Base-by-base conservation (phyloP, 129 eudicot species). In the Sambucus nigra region DNA sequence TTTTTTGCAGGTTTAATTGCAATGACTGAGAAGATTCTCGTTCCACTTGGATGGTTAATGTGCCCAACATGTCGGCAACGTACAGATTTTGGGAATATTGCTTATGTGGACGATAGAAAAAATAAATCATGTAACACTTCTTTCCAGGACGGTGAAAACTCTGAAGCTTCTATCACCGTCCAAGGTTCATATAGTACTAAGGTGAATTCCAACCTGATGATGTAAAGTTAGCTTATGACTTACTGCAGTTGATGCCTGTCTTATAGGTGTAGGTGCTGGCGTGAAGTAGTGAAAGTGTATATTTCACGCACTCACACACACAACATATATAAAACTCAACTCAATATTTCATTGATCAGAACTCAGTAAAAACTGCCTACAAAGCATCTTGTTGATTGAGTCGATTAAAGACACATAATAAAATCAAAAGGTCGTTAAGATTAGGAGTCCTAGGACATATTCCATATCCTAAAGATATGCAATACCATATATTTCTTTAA, bases 111-210 rank as follows among this genome's bases (percentile, higher is more conserved):
- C 72, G 99, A 91, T 65, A 59, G 59, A 11, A 74, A 42, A 33
- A 47, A 38, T 72, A 57, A 38, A 16, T 60, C 72, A 25, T 27
- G 57, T 23, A 60, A 62, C 24, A 40, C 47, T 60, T 70, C 76
- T 38, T 51, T 29, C 27, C 56, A 39, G 46, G 52, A 48, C 33
- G 51, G 52, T 51, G 75, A 54, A 48, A 70, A 62, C 48, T 60
- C 83, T 40, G 94, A 91, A 61, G 77, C 70, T 69, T 79, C 78
- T 23, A 57, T 77, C n/a, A 61, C 65, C 48, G 91, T 86, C 73
- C 77, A 75, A 24, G 99, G 99, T 45, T 91, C 99, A 61, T 91
- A 91, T 71, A 81, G 99, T 63, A 91, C 99, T 31, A 91, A 91
- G 99, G 95, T 81, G 74, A 35, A 47, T 24, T 42, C 3, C 28